Conservation (phyloP, 2,329 filamentous ascomycete species). For the Verticillium longisporum region DNA sequence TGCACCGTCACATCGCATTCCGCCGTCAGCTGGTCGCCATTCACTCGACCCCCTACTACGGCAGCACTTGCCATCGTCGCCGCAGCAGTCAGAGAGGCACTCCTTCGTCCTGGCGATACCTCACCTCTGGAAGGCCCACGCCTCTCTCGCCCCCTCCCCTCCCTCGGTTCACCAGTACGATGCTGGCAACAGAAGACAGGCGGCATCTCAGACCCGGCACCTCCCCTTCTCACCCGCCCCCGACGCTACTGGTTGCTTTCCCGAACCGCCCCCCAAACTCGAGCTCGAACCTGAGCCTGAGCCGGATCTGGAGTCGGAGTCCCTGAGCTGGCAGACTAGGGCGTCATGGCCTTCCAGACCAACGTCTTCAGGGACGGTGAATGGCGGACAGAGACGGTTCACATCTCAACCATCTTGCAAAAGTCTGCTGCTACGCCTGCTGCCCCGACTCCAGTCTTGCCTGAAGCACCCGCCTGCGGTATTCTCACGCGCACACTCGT, state of each 20-base stretch:
- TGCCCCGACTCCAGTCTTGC: constrained; percentile 18
- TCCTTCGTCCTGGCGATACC: background rate
- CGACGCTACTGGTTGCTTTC: background rate
- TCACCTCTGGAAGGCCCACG: background rate
- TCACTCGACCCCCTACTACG: background rate
- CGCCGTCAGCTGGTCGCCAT: background rate
- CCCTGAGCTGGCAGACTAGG: background rate
- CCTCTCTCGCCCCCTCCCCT: background rate
- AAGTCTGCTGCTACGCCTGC: constrained; percentile 21
- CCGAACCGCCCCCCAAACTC: background rate
- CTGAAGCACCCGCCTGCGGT: constrained; percentile 52
- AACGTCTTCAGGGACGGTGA: constrained; percentile 46
- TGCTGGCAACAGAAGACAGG: background rate
- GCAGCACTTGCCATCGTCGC: background rate
- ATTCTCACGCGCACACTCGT: constrained; percentile 74
- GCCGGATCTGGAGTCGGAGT: background rate
- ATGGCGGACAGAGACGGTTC: constrained; percentile 48
- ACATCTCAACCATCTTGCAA: constrained; percentile 33
- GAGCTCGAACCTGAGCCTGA: background rate
- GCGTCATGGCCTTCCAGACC: constrained; percentile 24
- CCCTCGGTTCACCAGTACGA: background rate
- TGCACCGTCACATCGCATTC: background rate
- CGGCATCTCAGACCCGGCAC: background rate
- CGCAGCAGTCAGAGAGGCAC: background rate
- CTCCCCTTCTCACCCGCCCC: background rate